phyloP scores from a whole-genome alignment of 2,329 filamentous ascomycete species.

The Metarhizium guizhouense region DNA sequence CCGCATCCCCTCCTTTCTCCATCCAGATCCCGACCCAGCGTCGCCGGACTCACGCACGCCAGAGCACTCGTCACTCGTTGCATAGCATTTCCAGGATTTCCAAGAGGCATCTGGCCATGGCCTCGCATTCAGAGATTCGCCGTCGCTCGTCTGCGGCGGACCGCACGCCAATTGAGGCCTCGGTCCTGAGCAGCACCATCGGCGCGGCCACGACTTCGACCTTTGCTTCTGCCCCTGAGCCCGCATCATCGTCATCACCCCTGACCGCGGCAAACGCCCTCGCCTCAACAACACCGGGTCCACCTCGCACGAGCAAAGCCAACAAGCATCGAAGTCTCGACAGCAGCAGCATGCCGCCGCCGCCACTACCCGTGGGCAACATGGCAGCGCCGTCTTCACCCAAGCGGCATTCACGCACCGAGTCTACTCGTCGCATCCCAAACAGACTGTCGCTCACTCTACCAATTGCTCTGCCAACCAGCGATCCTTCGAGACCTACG shows the following conservation, averaged over 20 bases:
- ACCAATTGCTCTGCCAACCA: slow-evolving; percentile 48
- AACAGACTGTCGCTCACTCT: slow-evolving; percentile 54
- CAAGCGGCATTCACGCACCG: slow-evolving; percentile 40
- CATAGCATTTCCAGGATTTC: slow-evolving; percentile 10
- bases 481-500: slow-evolving; percentile 41
- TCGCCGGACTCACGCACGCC: neutral
- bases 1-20: slow-evolving; percentile 24
- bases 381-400: slow-evolving; percentile 24
- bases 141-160: slow-evolving; percentile 31
- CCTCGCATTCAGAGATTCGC: slow-evolving; percentile 28
- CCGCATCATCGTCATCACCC: neutral
- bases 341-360: slow-evolving; percentile 21
- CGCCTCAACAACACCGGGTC: neutral
- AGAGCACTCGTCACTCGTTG: slow-evolving; percentile 4
- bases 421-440: slow-evolving; percentile 43
- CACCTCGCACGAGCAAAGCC: slow-evolving; percentile 1
- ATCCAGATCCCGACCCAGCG: slow-evolving; percentile 13
- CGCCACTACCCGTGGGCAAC: slow-evolving; percentile 30
- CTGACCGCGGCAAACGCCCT: neutral
- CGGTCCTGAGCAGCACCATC: slow-evolving; percentile 12
- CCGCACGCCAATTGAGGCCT: slow-evolving; percentile 19
- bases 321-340: neutral
- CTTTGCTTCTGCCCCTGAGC: slow-evolving; percentile 14
- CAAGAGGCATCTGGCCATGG: slow-evolving; percentile 22
- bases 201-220: slow-evolving; percentile 13